A percentile compares a stretch with the other conserved stretches of the same genome.
These are phyloP conservation scores for Phytophthora hibernalis DNA, from an alignment of 352 stramenopile genomes.

Conservation along the genomic window DNA sequence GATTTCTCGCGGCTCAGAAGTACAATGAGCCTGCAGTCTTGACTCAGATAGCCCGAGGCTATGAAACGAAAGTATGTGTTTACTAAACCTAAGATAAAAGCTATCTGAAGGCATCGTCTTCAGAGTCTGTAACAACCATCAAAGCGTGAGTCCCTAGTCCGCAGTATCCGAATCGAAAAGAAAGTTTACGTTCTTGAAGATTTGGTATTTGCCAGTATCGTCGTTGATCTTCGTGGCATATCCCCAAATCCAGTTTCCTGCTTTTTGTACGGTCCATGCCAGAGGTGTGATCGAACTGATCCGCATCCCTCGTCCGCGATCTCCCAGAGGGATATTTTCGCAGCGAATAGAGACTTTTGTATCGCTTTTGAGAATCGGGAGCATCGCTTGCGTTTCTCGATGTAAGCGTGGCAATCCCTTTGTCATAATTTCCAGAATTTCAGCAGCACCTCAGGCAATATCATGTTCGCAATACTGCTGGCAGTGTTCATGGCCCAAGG, in stretches of 20 bases:
- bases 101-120: slow-evolving; percentile 6
- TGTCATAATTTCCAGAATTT: slow-evolving; percentile 10
- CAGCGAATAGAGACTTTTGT: slow-evolving; percentile 9
- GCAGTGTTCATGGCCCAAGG: not conserved
- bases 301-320: slow-evolving; percentile 5
- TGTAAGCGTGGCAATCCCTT: slow-evolving; percentile 11
- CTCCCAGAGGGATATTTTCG: not conserved
- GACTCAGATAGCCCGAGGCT: too few species aligned
- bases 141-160: not conserved
- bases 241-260: slow-evolving; percentile 21
- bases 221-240: slow-evolving; percentile 13
- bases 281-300: slow-evolving; percentile 28
- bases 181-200: not conserved
- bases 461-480: not conserved
- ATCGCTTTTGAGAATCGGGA: not conserved
- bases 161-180: not conserved
- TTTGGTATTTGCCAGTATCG: slow-evolving; percentile 13
- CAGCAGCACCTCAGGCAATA: not conserved
- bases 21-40: too few species aligned
- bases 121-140: not conserved
- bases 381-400: slow-evolving; percentile 12
- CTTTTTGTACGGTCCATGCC: slow-evolving; percentile 1
- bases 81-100: too few species aligned
- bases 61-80: too few species aligned
- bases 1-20: too few species aligned